Conservation (phyloP, 352 stramenopile species). For the Globisporangium spinosum region DNA sequence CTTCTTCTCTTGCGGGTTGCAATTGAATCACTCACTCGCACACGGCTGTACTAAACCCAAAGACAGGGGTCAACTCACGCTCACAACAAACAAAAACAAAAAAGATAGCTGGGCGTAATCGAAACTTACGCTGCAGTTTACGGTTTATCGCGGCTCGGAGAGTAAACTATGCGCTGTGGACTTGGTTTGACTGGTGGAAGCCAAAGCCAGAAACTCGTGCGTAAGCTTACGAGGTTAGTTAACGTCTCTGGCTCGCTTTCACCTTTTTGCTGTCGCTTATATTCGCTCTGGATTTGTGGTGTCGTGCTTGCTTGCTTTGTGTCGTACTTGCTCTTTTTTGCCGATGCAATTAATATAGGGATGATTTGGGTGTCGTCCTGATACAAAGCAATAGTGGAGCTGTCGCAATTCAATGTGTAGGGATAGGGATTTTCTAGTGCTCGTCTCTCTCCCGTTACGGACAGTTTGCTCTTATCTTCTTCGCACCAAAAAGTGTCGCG, state of each 20-base stretch:
- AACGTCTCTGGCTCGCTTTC: neutral
- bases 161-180: neutral
- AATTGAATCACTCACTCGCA: neutral
- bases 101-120: neutral
- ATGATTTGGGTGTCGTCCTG: no score
- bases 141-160: neutral
- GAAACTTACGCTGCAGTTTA: neutral
- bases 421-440: no score
- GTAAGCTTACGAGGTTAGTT: neutral
- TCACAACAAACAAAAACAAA: neutral
- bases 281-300: constrained; percentile 1
- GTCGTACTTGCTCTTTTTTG: no score
- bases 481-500: no score
- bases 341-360: no score
- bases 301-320: neutral
- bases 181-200: neutral
- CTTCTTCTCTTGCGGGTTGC: neutral
- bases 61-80: neutral
- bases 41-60: neutral
- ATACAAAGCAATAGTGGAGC: no score
- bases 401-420: no score
- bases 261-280: neutral
- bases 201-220: neutral
- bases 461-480: no score
- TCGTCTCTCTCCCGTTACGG: no score